Evolutionary conservation across 257 asterid species (phyloP), one percentile per base, ranked within the genome.

Genomic region (Sherardia arvensis): DNA sequence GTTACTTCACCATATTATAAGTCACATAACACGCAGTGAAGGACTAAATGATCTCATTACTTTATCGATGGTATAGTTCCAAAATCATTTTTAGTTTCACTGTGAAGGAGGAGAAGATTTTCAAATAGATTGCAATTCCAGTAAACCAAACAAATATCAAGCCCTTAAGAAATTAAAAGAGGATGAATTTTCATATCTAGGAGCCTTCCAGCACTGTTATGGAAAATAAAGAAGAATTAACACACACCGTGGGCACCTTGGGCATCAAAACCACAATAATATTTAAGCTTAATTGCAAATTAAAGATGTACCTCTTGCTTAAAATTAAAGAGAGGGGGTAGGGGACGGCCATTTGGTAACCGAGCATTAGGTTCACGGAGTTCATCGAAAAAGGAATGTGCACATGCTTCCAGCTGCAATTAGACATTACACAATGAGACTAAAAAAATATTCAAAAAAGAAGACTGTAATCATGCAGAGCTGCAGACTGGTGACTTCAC

Each of bases 331-430:
- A 91, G 83, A 62, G 93, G 87, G 5, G 95, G 98, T 68, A 91
- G 72, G 51, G 92, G 94, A 67, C 92, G 91, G 30, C 96, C 95
- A 73, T 86, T 88, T 21, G 93, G 95, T 73, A 91, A 79, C 48
- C 87, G 86, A 34, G 84, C 84, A 83, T 86, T 88, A 67, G 92
- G 95, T 65, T 91, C 98, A 36, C 98, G 92, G 20, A 91, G 89
- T 74, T 88, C 98, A 72, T 91, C 91, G 74, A 91, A 91, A 86
- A 91, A 91, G 69, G 95, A 80, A 84, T 88, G 98, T 12, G 96
- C 86, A 65, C 88, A 81, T 60, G 77, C 82, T 76, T 89, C 97
- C 54, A 89, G 94, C 97, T 90, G 91, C 85, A 85, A 74, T 11
- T 26, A 56, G 4, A 80, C 63, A 59, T 63, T 71, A 22, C 25